Evolutionary conservation across 139 green algal species (phyloP).

Genomic region (Volvox africanus): DNA sequence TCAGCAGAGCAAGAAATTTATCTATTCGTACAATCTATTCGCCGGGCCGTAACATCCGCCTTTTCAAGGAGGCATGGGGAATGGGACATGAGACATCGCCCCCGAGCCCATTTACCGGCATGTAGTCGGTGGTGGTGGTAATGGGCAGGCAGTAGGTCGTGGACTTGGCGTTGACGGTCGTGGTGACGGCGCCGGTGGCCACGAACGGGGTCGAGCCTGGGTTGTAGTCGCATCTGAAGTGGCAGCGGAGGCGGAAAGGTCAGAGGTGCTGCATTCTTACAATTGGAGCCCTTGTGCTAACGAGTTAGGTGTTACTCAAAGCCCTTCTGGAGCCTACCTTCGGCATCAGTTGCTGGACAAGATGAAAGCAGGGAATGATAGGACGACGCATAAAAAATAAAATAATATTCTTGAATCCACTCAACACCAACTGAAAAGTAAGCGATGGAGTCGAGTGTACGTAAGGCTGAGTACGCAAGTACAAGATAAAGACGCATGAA

Average conservation of each 20-base stretch:
- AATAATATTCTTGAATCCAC: too few relatives aligned
- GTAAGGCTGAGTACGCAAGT: neutral
- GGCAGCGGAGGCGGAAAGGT: neutral
- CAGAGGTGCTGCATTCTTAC: neutral
- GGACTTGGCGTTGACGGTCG: neutral
- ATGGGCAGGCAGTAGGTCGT: neutral
- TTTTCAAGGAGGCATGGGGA: too few relatives aligned
- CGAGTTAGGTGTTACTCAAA: too few relatives aligned
- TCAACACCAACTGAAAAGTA: neutral
- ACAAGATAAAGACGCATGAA: neutral
- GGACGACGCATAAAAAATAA: too few relatives aligned
- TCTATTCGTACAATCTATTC: neutral
- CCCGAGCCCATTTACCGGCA: neutral
- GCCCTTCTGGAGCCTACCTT: too few relatives aligned
- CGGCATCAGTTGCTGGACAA: too few relatives aligned
- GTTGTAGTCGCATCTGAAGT: neutral
- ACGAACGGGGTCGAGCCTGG: neutral
- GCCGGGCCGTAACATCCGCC: neutral
- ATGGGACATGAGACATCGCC: too few relatives aligned
- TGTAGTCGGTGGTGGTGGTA: neutral
- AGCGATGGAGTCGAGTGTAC: neutral
- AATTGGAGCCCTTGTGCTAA: too few relatives aligned
- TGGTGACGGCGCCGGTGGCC: neutral
- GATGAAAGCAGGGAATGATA: too few relatives aligned
- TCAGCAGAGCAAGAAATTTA: too few relatives aligned